Evolutionary conservation across 768 basidiomycete genomes (phyloP), one percentile per base, ranked within the genome.

Genomic region (Lentinula boryana): DNA sequence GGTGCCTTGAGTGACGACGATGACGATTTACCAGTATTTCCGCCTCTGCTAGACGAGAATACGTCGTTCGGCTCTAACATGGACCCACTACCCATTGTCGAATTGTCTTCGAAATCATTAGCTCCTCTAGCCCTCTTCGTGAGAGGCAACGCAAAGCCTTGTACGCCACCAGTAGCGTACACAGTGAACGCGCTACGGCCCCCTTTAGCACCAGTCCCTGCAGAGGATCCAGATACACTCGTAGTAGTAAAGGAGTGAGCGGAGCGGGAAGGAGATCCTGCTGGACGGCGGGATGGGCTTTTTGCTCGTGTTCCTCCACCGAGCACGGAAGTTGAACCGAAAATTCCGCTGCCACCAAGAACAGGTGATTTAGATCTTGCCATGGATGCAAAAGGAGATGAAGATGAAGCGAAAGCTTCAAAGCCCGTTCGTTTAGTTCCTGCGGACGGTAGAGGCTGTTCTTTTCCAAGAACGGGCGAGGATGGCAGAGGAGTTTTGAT

Each of bases 151-250:
- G 76, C 74, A 63, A 87, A 84, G 40, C 78, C 75, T 59, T 85
- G 81, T 23, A 73, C 74, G 0, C 81, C 76, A 6, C 72, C 70
- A 23, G 76, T 72, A 3, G 82, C 80, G 69, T 89, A 90, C 13
- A 83, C 79, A 7, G 83, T 81, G 66, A 90, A 90, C 12, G 84
- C 83, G 62, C 72, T 84, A 9, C 76, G 66, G 44, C 73, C 78
- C 2, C 81, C 69, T 44, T 44, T 23, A 9, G 3, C 56, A 76
- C 72, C 10, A 64, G 69, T 16, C 74, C 31, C 48, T 18, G 31
- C 31, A 5, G 36, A 27, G 23, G 55, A 56, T 23, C 55, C 55
- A 32, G 43, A 56, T 4, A 56, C 55, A 13, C 40, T 43, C 5
- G 36, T 21, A 21, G 53, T 35, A 16, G 53, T 48, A 2, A 18